Evolutionary conservation across 352 stramenopile genomes (phyloP), one percentile per base, ranked within the genome.

Genomic region (Phytophthora ohioensis): DNA sequence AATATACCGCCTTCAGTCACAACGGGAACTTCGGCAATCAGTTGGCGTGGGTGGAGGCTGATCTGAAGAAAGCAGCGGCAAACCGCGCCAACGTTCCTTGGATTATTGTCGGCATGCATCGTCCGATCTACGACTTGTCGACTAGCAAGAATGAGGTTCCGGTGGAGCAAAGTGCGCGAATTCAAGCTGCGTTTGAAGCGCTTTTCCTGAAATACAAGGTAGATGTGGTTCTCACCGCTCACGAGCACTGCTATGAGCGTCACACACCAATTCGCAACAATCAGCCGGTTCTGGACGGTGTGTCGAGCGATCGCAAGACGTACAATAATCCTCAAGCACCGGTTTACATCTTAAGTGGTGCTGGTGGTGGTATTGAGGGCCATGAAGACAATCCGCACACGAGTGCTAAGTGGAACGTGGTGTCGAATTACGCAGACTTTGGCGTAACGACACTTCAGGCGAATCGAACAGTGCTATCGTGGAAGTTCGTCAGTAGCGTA

Each of bases 51-150:
- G 56, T 87, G 10, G 78, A 88, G 31, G 67, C 61, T 17, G 82
- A 87, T 49, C 41, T 90, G 8, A 74, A 80, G 55, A 79, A 75
- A 27, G 80, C 80, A 1, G 64, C 70, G 12, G 80, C 59, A 15
- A 88, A 86, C 52, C 80, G 80, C 11, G 71, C 21, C 1, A 78
- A 76, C 1, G 67, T 79, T 0, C 82, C 82, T 30, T 88, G 80
- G 82, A 32, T 88, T 46, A 71, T 90, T 36, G 78, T 90, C 1
- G 75, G 49, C 2, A 84, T 85, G 73, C 82, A 90, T 12, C 78
- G 82, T n/a, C 68, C 79, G 21, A 57, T 85, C 30, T 85, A 87
- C 46, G 71, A 61, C 9, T 42, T 68, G 1, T 54, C 51, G 3
- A 52, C 27, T 27, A 46, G 49, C 45, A 43, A 48, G 11, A 51